Conservation (phyloP, 1,284 basidiomycete species). For the Cystobasidiaceae sp. region DNA sequence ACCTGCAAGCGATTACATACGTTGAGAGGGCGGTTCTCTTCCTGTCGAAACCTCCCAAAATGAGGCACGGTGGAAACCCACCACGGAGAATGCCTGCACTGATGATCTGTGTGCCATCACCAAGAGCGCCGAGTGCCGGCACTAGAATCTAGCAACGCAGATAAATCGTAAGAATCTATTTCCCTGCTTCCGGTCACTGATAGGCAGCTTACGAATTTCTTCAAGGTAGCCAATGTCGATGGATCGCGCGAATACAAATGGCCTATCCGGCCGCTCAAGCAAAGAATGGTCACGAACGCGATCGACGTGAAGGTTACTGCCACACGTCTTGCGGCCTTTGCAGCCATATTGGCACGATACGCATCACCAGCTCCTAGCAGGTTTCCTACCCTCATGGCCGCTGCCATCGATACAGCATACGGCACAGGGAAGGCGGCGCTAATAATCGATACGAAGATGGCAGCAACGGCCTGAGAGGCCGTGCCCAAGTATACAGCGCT, state of each 20-base stretch:
- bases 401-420: background rate
- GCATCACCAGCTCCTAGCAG: background rate
- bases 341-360: background rate
- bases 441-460: background rate
- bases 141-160: background rate
- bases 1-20: too few species aligned
- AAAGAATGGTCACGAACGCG: background rate
- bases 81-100: background rate
- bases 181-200: too few species aligned
- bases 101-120: background rate
- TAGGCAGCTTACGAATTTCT: background rate
- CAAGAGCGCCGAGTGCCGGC: background rate
- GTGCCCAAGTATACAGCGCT: constrained; percentile 14
- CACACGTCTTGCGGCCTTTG: background rate
- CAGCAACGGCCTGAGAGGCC: constrained; percentile 1
- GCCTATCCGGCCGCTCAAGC: background rate
- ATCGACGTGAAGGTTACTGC: background rate
- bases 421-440: background rate
- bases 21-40: too few species aligned
- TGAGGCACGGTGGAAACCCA: background rate
- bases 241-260: background rate
- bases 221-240: background rate
- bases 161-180: too few species aligned
- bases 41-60: too few species aligned
- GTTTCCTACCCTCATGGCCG: constrained; percentile 5